A percentile compares a stretch with the other conserved stretches of the same genome.
These are phyloP conservation scores for Neurospora tetraspora DNA, from an alignment of 495 filamentous ascomycete genomes.

Conservation along the genomic window DNA sequence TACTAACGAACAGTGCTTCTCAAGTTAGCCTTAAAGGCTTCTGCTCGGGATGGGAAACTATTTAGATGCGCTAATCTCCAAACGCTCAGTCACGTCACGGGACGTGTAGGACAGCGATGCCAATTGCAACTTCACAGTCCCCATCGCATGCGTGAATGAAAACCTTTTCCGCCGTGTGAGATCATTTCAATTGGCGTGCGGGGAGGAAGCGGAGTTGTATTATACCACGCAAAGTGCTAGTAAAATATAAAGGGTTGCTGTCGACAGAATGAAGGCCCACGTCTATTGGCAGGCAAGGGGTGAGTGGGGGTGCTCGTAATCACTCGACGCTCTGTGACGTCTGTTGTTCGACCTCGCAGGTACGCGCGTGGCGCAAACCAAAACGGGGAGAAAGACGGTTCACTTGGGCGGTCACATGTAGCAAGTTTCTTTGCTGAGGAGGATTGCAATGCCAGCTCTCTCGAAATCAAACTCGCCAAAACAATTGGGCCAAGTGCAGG, in stretches of 20 bases:
- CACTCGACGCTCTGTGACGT: slow-evolving; percentile 12
- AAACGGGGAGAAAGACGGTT: slow-evolving; percentile 1
- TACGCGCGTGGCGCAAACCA: background rate
- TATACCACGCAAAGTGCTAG: background rate
- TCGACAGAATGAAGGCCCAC: slow-evolving; percentile 7
- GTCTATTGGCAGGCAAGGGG: slow-evolving; percentile 2
- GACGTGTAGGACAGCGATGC: background rate
- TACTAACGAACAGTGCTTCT: background rate
- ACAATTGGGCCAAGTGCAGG: background rate
- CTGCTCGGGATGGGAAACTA: background rate
- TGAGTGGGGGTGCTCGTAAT: slow-evolving; percentile 4
- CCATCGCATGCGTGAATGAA: background rate
- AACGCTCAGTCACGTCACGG: background rate
- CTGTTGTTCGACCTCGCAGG: slow-evolving; percentile 7
- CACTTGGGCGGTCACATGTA: background rate
- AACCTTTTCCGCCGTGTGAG: background rate
- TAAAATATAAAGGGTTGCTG: slow-evolving; percentile 1
- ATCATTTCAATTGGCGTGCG: background rate
- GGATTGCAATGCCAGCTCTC: background rate
- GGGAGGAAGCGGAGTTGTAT: background rate
- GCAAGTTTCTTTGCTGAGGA: slow-evolving; percentile 4
- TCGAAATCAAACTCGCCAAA: background rate
- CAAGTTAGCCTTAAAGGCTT: background rate
- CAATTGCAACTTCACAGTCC: background rate
- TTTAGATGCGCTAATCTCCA: background rate